Evolutionary conservation across 2,329 filamentous ascomycete species (phyloP).

Genomic region (Chaetoscypha palmicola): DNA sequence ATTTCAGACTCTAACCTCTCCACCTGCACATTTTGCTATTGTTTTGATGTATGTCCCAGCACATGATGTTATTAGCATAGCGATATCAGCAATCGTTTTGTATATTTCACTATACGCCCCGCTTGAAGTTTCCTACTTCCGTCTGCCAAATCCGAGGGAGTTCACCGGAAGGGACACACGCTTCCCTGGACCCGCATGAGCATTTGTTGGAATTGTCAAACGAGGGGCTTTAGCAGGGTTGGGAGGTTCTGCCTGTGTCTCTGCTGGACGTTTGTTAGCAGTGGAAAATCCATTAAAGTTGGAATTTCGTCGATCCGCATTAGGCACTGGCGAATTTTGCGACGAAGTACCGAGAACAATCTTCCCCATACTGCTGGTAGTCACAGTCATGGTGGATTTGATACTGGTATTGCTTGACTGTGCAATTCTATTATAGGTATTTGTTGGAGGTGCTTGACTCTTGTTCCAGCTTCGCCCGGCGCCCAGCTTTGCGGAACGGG

Average conservation of each 20-base stretch:
- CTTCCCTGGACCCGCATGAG: neutral
- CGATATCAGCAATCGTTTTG: too few species aligned
- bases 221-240: neutral
- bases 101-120: too few species aligned
- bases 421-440: constrained; percentile 1
- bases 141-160: neutral
- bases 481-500: neutral
- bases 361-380: too few species aligned
- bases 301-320: neutral
- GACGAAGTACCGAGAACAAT: too few species aligned
- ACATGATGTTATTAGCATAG: too few species aligned
- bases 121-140: too few species aligned
- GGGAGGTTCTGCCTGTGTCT: neutral
- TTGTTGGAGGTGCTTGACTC: neutral
- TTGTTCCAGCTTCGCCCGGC: neutral
- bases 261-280: neutral
- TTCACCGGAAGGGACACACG: neutral
- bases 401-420: too few species aligned
- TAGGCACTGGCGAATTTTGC: neutral
- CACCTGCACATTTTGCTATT: too few species aligned
- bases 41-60: too few species aligned
- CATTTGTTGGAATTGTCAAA: neutral
- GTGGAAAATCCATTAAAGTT: neutral
- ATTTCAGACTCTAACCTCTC: too few species aligned
- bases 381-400: too few species aligned